Evolutionary conservation across 768 basidiomycete species (phyloP).

Genomic region (Pleurotus tuber-regium): DNA sequence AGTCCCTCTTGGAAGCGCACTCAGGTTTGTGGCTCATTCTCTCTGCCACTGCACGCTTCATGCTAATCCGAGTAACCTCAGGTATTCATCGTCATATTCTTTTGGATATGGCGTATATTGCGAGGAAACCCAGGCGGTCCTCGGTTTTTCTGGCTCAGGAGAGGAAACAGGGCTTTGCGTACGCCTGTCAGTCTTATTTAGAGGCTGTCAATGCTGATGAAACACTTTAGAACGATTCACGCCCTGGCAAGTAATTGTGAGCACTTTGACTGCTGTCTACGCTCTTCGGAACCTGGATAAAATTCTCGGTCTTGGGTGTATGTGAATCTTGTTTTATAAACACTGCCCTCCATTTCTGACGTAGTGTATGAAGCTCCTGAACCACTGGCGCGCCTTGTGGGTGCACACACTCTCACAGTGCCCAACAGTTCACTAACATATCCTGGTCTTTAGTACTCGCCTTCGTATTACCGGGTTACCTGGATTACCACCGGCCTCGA

Average conservation of each 20-base stretch:
- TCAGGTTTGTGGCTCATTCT: conserved; percentile 45
- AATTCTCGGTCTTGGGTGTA: conserved; percentile 79
- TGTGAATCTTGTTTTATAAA: conserved; percentile 22
- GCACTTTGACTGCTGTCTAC: conserved; percentile 83
- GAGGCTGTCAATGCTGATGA: background rate
- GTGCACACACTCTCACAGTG: conserved; percentile 21
- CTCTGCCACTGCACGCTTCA: background rate
- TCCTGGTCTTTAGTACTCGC: conserved; percentile 65
- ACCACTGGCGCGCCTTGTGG: conserved; percentile 82
- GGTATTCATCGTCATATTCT: conserved; percentile 88
- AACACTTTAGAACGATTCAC: conserved; percentile 67
- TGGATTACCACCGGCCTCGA: conserved; percentile 96
- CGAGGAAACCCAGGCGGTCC: conserved; percentile 66
- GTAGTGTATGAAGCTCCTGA: conserved; percentile 71
- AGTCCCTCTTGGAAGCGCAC: conserved; percentile 87
- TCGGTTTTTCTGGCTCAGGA: conserved; percentile 60
- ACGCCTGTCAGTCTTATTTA: conserved; percentile 22
- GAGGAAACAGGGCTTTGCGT: conserved; percentile 60
- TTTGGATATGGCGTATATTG: conserved; percentile 85
- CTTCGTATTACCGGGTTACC: conserved; percentile 93
- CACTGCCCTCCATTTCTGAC: background rate
- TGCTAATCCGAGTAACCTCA: conserved; percentile 27
- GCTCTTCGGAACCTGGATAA: conserved; percentile 82
- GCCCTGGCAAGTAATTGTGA: conserved; percentile 94
- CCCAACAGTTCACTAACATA: background rate